phyloP scores from a whole-genome alignment of 1,139 yeast species.

The Pichia sp. region DNA sequence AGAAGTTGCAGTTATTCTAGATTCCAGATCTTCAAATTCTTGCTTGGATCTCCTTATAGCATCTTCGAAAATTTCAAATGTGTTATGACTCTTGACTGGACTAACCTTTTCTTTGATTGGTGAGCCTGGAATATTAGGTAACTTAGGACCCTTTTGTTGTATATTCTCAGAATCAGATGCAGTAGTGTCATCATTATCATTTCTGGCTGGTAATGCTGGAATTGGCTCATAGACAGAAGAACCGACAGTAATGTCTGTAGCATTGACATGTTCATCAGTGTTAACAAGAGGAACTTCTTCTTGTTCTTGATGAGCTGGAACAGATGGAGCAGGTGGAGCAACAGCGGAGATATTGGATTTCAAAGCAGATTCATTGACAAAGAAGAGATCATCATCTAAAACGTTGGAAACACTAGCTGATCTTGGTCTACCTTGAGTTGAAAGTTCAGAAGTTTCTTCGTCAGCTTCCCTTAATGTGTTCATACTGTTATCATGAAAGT shows the following conservation, averaged over 20 bases:
- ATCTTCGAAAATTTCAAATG: slow-evolving; percentile 26
- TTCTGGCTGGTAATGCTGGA: slow-evolving; percentile 17
- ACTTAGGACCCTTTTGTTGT: slow-evolving; percentile 24
- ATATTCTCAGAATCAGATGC: slow-evolving; percentile 23
- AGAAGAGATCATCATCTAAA: slow-evolving; percentile 27
- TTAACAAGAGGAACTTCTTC: neutral
- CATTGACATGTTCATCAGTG: neutral
- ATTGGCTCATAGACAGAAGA: slow-evolving; percentile 17
- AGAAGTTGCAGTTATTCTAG: slow-evolving; percentile 1
- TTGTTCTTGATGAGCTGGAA: neutral
- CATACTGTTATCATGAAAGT: slow-evolving; percentile 9
- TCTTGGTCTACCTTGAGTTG: slow-evolving; percentile 14
- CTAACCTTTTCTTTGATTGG: slow-evolving; percentile 30
- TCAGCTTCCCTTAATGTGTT: slow-evolving; percentile 24
- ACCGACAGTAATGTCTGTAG: slow-evolving; percentile 7
- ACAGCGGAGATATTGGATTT: slow-evolving; percentile 12
- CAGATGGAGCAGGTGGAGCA: slow-evolving; percentile 1
- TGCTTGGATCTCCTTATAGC: slow-evolving; percentile 19
- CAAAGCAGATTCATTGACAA: slow-evolving; percentile 15
- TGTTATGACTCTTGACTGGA: slow-evolving; percentile 20
- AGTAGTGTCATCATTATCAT: slow-evolving; percentile 30
- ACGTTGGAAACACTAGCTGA: slow-evolving; percentile 18
- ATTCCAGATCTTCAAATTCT: slow-evolving; percentile 15
- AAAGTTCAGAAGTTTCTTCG: slow-evolving; percentile 30
- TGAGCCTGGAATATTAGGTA: slow-evolving; percentile 36